Base-by-base conservation (phyloP, 257 asterid species). In the Forsythia suspensa region DNA sequence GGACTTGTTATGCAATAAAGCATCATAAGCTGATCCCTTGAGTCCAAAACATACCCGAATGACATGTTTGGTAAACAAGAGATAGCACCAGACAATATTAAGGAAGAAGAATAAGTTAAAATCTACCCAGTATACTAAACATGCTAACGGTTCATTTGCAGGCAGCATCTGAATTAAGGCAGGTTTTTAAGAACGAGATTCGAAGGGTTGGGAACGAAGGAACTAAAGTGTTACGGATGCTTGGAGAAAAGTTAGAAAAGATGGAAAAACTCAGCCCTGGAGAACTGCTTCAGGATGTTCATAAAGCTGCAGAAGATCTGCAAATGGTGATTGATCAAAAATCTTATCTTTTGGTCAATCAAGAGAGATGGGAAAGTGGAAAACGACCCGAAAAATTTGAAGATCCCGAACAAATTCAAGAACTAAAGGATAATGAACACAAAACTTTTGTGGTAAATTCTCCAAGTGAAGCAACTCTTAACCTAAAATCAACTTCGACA, bases 141-240 rank as follows among this genome's bases (percentile, higher is more conserved):
- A 8, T n/a, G 39, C 12, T 76, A 18, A 20, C 2, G 34, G 21
- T 12, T 51, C n/a, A 46, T 13, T 29, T 48, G 44, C 74, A 91
- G 97, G 97, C 92, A 12, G 90, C 97, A 69, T 89, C 90, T 0
- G 96, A 90, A 82, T 88, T 87, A 84, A 82, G 97, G 85, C 90
- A 84, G 52, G 91, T 91, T 57, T 91, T 93, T 51, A 82, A 88
- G 66, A 77, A 75, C 44, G 93, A 90, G 75, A 94, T 93, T 34
- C 92, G 82, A 72, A 85, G 84, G 70, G 96, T 91, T 6, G 87
- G 97, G 7, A 69, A 70, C 9, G 90, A 91, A 75, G 89, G 93
- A 7, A 91, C 93, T 20, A 86, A 71, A 72, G 87, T 91, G 76
- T 77, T 93, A 37, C 85, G 89, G 18, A 88, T 87, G 69, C 75